Base-by-base conservation (phyloP, 2,329 filamentous ascomycete genomes). In the Diatrype stigma region DNA sequence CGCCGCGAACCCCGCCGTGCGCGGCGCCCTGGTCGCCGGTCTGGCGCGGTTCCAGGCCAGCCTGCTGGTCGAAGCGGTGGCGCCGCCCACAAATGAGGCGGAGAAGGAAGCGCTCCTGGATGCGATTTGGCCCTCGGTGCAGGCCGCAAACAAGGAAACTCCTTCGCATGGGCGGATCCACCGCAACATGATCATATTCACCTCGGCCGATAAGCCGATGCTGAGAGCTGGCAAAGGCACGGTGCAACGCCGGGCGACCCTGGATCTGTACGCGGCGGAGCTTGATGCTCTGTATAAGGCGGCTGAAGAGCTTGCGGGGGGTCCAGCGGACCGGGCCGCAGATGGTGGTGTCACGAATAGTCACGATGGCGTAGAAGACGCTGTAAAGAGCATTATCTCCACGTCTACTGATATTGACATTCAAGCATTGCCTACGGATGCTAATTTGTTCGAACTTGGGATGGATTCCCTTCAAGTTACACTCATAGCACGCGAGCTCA, bases 171-270 rank as follows among this genome's bases (percentile, higher is more conserved):
- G 51, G 3, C 45, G 45, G 19, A 57, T 61, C 30, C 46, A 56
- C 26, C 52, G 48, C 2, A 48, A 59, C 16, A 56, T 61, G 55
- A 65, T 73, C 17, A 38, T 63, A 3, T 66, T 73, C 22, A 60
- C 63, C 0, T 51, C 56, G 11, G 48, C 61, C 0, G 58, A 57
- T 0, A 68, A 66, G 53, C 67, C 70, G 1, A 62, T 73, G 48
- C 53, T 59, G 3, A 61, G 65, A 19, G 59, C 67, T 12, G 59
- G 59, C 0, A 71, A 73, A 50, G 70, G 71, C 2, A 72, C 68
- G 2, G 55, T 72, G 3, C 68, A 70, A 53, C 58, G 70, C 22
- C 51, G 52, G 12, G 35, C 51, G n/a, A 66, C 65, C 7, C 26
- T 67, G 6, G 48, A 60, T 7, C 32, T 65, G 7, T 71, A 70